phyloP scores from a whole-genome alignment of 2,329 filamentous ascomycete genomes.

The Atkinsonella hypoxylon region DNA sequence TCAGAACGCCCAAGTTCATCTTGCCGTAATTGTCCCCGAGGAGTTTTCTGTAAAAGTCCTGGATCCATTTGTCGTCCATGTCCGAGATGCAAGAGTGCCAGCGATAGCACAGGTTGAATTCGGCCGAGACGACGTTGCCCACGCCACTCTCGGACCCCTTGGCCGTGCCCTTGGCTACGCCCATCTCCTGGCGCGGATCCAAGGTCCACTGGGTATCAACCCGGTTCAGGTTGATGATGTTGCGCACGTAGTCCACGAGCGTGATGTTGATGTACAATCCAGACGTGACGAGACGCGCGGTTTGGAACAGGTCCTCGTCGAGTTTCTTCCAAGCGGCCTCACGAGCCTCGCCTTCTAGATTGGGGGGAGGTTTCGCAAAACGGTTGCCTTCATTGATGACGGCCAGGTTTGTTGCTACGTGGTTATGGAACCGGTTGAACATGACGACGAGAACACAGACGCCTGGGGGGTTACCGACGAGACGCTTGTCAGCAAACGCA shows the following conservation, averaged over 20 bases:
- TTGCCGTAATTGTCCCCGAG: slow-evolving; percentile 43
- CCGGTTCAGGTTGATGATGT: slow-evolving; percentile 51
- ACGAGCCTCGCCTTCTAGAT: slow-evolving; percentile 36
- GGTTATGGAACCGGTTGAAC: slow-evolving; percentile 81
- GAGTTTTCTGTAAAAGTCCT: slow-evolving; percentile 52
- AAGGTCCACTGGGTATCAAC: slow-evolving; percentile 67
- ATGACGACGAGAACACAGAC: slow-evolving; percentile 62
- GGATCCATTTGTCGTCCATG: slow-evolving; percentile 70
- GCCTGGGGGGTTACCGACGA: slow-evolving; percentile 60
- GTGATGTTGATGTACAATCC: slow-evolving; percentile 72
- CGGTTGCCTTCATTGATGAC: slow-evolving; percentile 75
- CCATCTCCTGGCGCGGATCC: slow-evolving; percentile 61
- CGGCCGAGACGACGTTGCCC: slow-evolving; percentile 73
- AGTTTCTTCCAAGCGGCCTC: slow-evolving; percentile 51
- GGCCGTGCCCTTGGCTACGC: slow-evolving; percentile 38
- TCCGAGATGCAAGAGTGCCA: slow-evolving; percentile 69
- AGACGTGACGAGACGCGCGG: slow-evolving; percentile 60
- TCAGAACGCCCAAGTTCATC: slow-evolving; percentile 48
- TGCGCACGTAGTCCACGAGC: slow-evolving; percentile 65
- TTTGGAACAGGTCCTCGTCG: slow-evolving; percentile 71
- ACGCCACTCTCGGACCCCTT: slow-evolving; percentile 55
- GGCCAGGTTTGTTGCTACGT: slow-evolving; percentile 66
- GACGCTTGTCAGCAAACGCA: slow-evolving; percentile 56
- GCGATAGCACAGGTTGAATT: slow-evolving; percentile 81
- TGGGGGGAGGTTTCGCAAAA: slow-evolving; percentile 53